Evolutionary conservation across 2,329 filamentous ascomycete genomes (phyloP).

Genomic region (Colletotrichum musicola): DNA sequence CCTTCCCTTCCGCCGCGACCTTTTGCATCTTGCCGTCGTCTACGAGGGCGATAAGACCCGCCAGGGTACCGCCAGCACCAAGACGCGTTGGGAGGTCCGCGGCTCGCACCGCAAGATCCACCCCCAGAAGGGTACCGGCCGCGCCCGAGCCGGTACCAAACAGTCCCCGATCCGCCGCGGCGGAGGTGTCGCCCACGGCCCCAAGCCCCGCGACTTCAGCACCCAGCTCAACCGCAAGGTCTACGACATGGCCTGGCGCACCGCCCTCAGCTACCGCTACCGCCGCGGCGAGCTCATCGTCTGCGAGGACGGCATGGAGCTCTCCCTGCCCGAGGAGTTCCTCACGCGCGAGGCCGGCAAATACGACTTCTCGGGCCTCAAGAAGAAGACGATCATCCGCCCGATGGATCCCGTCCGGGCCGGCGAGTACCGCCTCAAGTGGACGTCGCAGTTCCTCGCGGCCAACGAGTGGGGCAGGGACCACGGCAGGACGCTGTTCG

Average conservation of each 20-base stretch:
- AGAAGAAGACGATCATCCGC: too few relatives aligned
- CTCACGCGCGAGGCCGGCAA: slow-evolving; percentile 47
- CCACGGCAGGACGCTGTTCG: slow-evolving; percentile 79
- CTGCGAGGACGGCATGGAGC: slow-evolving; percentile 81
- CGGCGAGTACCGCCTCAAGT: slow-evolving; percentile 70
- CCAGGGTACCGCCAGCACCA: slow-evolving; percentile 86
- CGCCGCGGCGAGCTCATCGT: slow-evolving; percentile 88
- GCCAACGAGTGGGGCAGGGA: slow-evolving; percentile 77
- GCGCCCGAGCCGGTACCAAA: slow-evolving; percentile 81
- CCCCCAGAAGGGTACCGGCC: slow-evolving; percentile 88
- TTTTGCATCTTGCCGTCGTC: slow-evolving; percentile 91
- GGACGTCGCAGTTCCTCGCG: slow-evolving; percentile 76
- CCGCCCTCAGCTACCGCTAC: slow-evolving; percentile 92
- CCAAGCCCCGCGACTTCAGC: slow-evolving; percentile 90
- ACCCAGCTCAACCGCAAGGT: slow-evolving; percentile 88
- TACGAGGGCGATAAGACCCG: slow-evolving; percentile 93
- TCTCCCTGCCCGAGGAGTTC: slow-evolving; percentile 68
- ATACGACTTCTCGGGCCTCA: slow-evolving; percentile 43
- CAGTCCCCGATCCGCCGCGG: slow-evolving; percentile 87
- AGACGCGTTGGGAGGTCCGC: slow-evolving; percentile 85
- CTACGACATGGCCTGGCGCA: slow-evolving; percentile 96
- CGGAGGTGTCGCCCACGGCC: slow-evolving; percentile 91
- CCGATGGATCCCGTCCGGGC: slow-evolving; percentile 61
- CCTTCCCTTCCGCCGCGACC: slow-evolving; percentile 88
- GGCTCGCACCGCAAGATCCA: slow-evolving; percentile 86